Evolutionary conservation across 1,139 yeast species (phyloP), one percentile per base, ranked within the genome.

Genomic region (Pichia inconspicua): DNA sequence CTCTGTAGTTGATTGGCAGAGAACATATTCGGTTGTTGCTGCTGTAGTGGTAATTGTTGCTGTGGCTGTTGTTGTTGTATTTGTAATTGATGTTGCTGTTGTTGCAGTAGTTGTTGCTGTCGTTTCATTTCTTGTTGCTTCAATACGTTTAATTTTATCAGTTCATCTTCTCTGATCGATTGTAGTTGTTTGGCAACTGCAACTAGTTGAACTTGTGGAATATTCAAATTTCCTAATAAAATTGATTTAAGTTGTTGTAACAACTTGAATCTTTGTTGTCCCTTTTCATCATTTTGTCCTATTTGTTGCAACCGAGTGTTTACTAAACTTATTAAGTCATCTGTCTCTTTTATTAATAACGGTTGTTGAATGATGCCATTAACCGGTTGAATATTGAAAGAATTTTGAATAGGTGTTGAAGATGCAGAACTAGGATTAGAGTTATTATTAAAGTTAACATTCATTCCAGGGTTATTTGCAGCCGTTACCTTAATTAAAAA

Each of bases 401-500:
- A 14, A 7, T 14, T 19, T 12, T 19, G 25, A 32, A 41, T 12
- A 25, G 43, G 39, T n/a, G 39, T 39, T 22, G 43, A 40, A 36
- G 25, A 31, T 14, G 37, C 25, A 15, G 42, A 36, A 31, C 28
- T 38, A 14, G 41, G 25, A n/a, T 27, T 47, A 15, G 41, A 43
- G 30, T 25, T 17, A 22, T 57, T 56, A 46, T 57, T 58, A 27
- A 27, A 27, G 19, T 27, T 39, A n/a, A 39, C 32, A 37, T 37
- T 37, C 40, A 37, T 37, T 12, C 32, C 42, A 6, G 19, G 32
- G 22, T 27, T 40, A 10, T n/a, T n/a, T 47, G 60, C 62, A 52
- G 73, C 71, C 31, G 79, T 73, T 12, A 82, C 85, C 56, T 74
- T 74, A 32, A 74, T 70, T 59, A 94, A 69, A 62, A 90, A 90